Conservation (phyloP, 2,329 filamentous ascomycete genomes). For the Pseudocercospora macadamiae region DNA sequence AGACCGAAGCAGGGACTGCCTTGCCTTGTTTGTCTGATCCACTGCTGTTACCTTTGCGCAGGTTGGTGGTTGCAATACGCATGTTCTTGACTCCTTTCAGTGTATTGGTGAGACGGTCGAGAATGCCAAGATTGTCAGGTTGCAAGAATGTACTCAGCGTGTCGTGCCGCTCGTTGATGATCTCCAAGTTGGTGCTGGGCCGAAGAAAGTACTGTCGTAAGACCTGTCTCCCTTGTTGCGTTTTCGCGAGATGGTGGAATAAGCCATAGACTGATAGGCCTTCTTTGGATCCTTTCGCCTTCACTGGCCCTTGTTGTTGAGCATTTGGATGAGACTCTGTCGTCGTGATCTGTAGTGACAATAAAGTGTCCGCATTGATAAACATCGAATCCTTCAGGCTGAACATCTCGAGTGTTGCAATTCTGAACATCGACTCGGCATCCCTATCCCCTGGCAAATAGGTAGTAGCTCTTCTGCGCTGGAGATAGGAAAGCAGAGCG, state of each 20-base stretch:
- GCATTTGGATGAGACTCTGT: slow-evolving; percentile 81
- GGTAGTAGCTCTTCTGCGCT: slow-evolving; percentile 66
- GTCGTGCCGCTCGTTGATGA: slow-evolving; percentile 72
- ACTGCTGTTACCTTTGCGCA: slow-evolving; percentile 75
- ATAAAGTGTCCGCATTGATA: slow-evolving; percentile 76
- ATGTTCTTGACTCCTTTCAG: slow-evolving; percentile 78
- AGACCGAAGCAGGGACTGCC: slow-evolving; percentile 61
- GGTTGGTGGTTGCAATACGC: slow-evolving; percentile 65
- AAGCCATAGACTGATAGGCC: slow-evolving; percentile 82
- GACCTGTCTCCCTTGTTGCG: slow-evolving; percentile 73
- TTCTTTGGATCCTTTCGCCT: slow-evolving; percentile 70
- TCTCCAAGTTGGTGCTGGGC: slow-evolving; percentile 68
- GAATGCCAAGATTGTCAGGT: slow-evolving; percentile 64
- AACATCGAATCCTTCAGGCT: slow-evolving; percentile 70
- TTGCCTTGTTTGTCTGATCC: slow-evolving; percentile 57
- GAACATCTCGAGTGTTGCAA: slow-evolving; percentile 74
- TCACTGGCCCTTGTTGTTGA: slow-evolving; percentile 71
- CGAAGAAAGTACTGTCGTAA: slow-evolving; percentile 82
- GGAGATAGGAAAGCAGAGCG: slow-evolving; percentile 79
- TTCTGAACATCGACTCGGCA: slow-evolving; percentile 58
- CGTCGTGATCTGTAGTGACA: slow-evolving; percentile 82
- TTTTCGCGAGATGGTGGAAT: slow-evolving; percentile 74
- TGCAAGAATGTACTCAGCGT: slow-evolving; percentile 69
- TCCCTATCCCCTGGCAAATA: slow-evolving; percentile 64
- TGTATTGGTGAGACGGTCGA: slow-evolving; percentile 61